Conservation (phyloP, 495 filamentous ascomycete genomes). For the Podospora anserina region DNA sequence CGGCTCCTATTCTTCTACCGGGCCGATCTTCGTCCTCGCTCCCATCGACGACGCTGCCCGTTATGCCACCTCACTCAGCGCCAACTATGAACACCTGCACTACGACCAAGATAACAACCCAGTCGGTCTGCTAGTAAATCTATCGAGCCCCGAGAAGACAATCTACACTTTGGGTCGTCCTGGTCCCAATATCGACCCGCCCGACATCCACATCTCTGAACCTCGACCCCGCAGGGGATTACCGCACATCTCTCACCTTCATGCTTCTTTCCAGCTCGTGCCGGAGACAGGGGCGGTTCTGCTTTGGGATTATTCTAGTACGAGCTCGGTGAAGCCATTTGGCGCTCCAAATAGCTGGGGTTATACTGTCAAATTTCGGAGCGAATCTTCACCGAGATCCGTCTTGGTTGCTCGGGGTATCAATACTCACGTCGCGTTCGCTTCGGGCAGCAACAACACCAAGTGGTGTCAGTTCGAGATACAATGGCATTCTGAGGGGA, state of each 20-base stretch:
- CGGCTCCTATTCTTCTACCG: neutral
- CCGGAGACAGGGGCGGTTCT: slow-evolving; percentile 30
- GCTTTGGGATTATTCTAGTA: slow-evolving; percentile 26
- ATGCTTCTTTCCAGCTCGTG: slow-evolving; percentile 32
- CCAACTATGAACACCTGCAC: slow-evolving; percentile 20
- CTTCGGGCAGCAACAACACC: slow-evolving; percentile 11
- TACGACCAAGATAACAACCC: slow-evolving; percentile 15
- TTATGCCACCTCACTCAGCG: slow-evolving; percentile 14
- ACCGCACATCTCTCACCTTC: slow-evolving; percentile 23
- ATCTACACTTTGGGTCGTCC: slow-evolving; percentile 23
- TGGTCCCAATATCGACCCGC: neutral
- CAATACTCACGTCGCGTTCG: slow-evolving; percentile 33
- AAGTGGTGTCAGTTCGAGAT: slow-evolving; percentile 33
- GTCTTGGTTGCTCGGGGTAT: slow-evolving; percentile 32
- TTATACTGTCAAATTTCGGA: slow-evolving; percentile 24
- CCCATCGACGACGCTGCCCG: slow-evolving; percentile 25
- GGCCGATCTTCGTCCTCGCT: slow-evolving; percentile 24
- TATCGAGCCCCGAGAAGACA: slow-evolving; percentile 18
- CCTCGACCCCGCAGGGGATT: slow-evolving; percentile 10
- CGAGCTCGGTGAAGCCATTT: slow-evolving; percentile 24
- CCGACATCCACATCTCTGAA: slow-evolving; percentile 32
- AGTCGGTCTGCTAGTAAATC: slow-evolving; percentile 27
- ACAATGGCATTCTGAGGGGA: slow-evolving; percentile 23
- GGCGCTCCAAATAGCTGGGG: slow-evolving; percentile 6
- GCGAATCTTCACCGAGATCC: slow-evolving; percentile 16